A percentile compares a stretch with the other conserved stretches of the same genome.
phyloP scores from a whole-genome alignment of 768 basidiomycete genomes.

The Rhodotorula graminis region DNA sequence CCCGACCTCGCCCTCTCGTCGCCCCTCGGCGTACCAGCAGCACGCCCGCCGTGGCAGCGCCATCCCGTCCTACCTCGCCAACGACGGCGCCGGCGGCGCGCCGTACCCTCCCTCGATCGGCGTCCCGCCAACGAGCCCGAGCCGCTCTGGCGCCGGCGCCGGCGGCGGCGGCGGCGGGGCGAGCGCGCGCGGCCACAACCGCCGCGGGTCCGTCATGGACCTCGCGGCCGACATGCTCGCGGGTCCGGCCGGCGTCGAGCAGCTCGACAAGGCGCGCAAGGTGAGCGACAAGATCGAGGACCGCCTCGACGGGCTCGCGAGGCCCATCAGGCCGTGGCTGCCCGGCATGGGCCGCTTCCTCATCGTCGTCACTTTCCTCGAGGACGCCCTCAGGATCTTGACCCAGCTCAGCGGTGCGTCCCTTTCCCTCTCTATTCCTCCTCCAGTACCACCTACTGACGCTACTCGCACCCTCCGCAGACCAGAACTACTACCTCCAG shows the following conservation, averaged over 20 bases:
- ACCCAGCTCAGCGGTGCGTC: constrained; percentile 49
- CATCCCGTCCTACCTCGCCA: not conserved
- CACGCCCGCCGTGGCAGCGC: constrained; percentile 5
- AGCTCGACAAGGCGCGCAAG: constrained; percentile 43
- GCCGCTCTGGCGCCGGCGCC: no score
- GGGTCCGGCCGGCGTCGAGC: constrained; percentile 25
- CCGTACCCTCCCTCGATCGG: not conserved
- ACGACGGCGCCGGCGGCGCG: not conserved
- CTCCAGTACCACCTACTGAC: no score
- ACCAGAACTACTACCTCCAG: constrained; percentile 98
- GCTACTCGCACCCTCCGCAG: constrained; percentile 44
- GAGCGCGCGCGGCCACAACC: constrained; percentile 2
- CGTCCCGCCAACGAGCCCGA: not conserved
- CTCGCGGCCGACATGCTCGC: constrained; percentile 36
- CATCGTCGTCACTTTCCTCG: constrained; percentile 96
- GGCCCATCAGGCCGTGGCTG: constrained; percentile 87
- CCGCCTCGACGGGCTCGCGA: constrained; percentile 81
- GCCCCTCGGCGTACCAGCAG: constrained; percentile 8
- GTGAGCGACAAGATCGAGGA: constrained; percentile 63
- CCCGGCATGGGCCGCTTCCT: constrained; percentile 92
- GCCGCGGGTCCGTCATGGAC: constrained; percentile 28
- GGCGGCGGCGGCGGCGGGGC: no score
- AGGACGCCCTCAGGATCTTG: constrained; percentile 87
- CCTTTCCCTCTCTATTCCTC: not conserved
- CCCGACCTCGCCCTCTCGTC: not conserved